Evolutionary conservation across 2,329 filamentous ascomycete species (phyloP).

Genomic region (Aureobasidium sp.): DNA sequence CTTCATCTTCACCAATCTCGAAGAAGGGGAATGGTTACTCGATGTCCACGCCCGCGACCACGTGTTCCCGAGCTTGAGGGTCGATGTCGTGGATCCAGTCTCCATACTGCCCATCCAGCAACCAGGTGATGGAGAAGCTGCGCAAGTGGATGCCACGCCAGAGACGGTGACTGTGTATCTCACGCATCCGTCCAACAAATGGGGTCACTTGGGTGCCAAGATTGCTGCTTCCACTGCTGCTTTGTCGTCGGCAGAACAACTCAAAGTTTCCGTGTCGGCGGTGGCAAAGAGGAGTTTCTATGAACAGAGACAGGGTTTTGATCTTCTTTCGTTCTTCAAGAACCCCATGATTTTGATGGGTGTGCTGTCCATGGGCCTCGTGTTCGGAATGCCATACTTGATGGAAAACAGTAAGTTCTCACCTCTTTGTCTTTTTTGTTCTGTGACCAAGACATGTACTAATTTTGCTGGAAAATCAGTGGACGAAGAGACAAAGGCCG

Average conservation of each 20-base stretch:
- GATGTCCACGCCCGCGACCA: constrained; percentile 71
- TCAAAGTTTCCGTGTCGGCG: constrained; percentile 56
- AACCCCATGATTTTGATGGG: constrained; percentile 97
- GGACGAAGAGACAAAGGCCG: constrained; percentile 91
- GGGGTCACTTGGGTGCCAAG: constrained; percentile 73
- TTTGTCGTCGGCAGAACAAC: constrained; percentile 30
- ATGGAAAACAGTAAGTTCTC: constrained; percentile 80
- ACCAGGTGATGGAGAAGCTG: constrained; percentile 15
- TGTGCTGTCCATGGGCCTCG: constrained; percentile 71
- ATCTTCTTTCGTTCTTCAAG: constrained; percentile 70
- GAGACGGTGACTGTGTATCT: constrained; percentile 63
- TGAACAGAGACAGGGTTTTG: constrained; percentile 60
- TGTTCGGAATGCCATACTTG: constrained; percentile 89
- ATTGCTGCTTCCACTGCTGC: constrained; percentile 27
- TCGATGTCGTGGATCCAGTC: constrained; percentile 57
- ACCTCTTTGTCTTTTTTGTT: background rate
- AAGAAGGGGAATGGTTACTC: constrained; percentile 68
- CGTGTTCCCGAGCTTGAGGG: constrained; percentile 69
- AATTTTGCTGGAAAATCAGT: constrained; percentile 48
- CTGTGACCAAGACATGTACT: background rate
- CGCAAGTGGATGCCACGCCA: constrained; percentile 20
- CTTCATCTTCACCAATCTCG: constrained; percentile 69
- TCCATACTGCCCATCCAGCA: constrained; percentile 23
- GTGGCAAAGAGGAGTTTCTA: constrained; percentile 67
- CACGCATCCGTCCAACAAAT: constrained; percentile 83